phyloP scores from a whole-genome alignment of 257 asterid genomes.

The Anisodus acutangulus region DNA sequence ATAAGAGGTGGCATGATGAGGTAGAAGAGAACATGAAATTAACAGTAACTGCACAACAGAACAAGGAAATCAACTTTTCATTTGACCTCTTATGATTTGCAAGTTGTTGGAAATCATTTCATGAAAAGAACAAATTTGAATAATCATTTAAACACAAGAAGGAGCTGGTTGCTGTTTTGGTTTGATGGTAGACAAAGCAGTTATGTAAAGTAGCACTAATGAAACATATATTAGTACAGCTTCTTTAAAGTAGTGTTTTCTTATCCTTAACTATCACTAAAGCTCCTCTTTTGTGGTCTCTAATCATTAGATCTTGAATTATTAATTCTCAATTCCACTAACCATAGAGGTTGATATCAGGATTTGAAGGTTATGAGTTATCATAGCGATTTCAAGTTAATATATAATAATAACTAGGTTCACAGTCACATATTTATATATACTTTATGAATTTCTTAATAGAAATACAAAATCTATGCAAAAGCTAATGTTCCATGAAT shows the following conservation, averaged over 20 bases:
- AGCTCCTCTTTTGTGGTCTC: neutral
- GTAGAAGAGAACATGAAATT: constrained; percentile 23
- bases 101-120: constrained; percentile 26
- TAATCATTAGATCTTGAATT: neutral
- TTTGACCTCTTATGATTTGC: constrained; percentile 8
- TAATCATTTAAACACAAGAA: constrained; percentile 17
- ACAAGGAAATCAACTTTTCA: constrained; percentile 12
- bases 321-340: neutral
- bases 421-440: neutral
- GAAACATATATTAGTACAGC: neutral
- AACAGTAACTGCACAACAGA: constrained; percentile 1
- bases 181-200: constrained; percentile 15
- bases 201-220: neutral
- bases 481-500: neutral
- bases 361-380: neutral
- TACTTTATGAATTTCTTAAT: neutral
- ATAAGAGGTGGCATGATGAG: neutral
- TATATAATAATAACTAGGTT: neutral
- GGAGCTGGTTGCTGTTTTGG: neutral
- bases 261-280: neutral
- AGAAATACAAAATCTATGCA: neutral
- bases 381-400: neutral
- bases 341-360: neutral
- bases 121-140: neutral
- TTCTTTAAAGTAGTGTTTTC: neutral